These are phyloP conservation scores for Candida silvicultrix DNA, from an alignment of 805 yeast genomes.

Conservation along the genomic window DNA sequence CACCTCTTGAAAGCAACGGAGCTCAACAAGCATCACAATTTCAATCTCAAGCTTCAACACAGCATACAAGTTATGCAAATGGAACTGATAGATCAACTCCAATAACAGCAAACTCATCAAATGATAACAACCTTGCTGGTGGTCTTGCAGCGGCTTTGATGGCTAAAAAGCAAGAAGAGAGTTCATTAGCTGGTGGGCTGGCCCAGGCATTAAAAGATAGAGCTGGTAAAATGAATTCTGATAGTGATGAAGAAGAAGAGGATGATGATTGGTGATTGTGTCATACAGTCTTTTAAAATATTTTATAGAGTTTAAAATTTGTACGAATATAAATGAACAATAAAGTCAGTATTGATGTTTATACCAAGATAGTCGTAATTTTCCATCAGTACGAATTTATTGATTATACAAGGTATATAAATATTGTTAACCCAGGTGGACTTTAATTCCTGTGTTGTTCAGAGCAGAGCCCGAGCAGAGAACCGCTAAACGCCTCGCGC, in stretches of 20 bases:
- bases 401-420: too few relatives aligned
- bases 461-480: too few relatives aligned
- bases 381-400: too few relatives aligned
- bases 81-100: constrained; percentile 6
- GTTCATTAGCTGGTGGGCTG: constrained; percentile 69
- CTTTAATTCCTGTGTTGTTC: too few relatives aligned
- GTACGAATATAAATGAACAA: too few relatives aligned
- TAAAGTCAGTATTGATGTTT: too few relatives aligned
- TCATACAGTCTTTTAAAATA: too few relatives aligned
- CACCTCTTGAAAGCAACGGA: constrained; percentile 28
- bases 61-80: constrained; percentile 2
- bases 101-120: constrained; percentile 14
- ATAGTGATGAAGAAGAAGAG: constrained; percentile 63
- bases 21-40: constrained; percentile 23
- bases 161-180: constrained; percentile 57
- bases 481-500: too few relatives aligned
- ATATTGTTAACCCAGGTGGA: too few relatives aligned
- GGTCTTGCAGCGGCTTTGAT: constrained; percentile 67
- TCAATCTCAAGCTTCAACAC: constrained; percentile 18
- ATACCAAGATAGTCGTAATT: too few relatives aligned
- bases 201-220: constrained; percentile 84
- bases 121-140: constrained; percentile 31
- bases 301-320: too few relatives aligned
- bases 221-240: constrained; percentile 53
- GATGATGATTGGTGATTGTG: constrained; percentile 82